phyloP scores from a whole-genome alignment of 805 yeast species.

The Kodamaea jinghongensis region DNA sequence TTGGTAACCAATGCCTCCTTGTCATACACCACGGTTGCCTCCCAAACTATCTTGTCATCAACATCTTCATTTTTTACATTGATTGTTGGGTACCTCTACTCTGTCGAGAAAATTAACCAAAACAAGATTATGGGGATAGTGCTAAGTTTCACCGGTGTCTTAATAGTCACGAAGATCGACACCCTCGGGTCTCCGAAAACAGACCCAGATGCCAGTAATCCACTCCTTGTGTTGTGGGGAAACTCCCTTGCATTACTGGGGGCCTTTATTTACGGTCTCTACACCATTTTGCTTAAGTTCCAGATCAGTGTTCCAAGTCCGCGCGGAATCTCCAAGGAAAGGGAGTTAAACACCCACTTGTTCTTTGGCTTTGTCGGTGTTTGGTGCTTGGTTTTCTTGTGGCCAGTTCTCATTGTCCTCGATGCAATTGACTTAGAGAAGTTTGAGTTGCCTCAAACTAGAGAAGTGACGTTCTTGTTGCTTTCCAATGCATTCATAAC shows the following conservation, averaged over 20 bases:
- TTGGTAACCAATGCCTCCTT: slow-evolving; percentile 84
- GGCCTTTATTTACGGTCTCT: slow-evolving; percentile 87
- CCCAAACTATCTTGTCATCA: slow-evolving; percentile 89
- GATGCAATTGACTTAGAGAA: slow-evolving; percentile 63
- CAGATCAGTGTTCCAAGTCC: slow-evolving; percentile 44
- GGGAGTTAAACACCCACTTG: slow-evolving; percentile 74
- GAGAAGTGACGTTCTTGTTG: slow-evolving; percentile 52
- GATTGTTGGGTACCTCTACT: slow-evolving; percentile 68
- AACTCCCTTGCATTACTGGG: slow-evolving; percentile 78
- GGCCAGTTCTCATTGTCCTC: slow-evolving; percentile 78
- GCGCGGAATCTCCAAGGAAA: slow-evolving; percentile 51
- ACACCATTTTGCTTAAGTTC: slow-evolving; percentile 78
- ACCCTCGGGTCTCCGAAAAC: slow-evolving; percentile 33
- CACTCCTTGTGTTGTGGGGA: slow-evolving; percentile 50
- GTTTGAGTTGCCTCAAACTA: slow-evolving; percentile 65
- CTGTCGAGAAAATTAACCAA: slow-evolving; percentile 65
- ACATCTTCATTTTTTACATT: slow-evolving; percentile 93
- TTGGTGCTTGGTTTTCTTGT: slow-evolving; percentile 65
- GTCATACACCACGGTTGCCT: slow-evolving; percentile 86
- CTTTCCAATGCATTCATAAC: slow-evolving; percentile 71
- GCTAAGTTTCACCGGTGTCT: slow-evolving; percentile 73
- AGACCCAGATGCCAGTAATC: slow-evolving; percentile 11
- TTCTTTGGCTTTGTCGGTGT: slow-evolving; percentile 96
- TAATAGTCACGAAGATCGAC: slow-evolving; percentile 74
- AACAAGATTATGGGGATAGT: slow-evolving; percentile 68